Base-by-base conservation (phyloP, 345 rosid genomes). In the Syzygium aromaticum region DNA sequence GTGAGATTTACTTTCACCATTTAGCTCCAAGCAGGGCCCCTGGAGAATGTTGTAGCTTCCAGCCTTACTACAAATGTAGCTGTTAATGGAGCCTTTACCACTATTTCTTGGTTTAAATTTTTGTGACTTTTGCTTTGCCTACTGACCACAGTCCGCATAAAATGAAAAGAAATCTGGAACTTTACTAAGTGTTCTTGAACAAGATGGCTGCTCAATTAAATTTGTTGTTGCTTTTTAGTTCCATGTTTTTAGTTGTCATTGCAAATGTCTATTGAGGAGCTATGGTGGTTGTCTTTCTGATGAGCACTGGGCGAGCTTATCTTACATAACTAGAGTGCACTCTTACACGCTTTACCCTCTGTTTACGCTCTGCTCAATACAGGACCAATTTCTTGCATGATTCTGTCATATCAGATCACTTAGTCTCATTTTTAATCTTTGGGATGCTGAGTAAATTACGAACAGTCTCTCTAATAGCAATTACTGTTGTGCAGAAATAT, bases 401-500 rank as follows among this genome's bases (percentile, higher is more conserved):
- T 73, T 17, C 46, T 73, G 49, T 73, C 80, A 33, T 33, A 33
- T 33, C 46, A 67, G 11, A 67, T 73, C 0, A 33, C 13, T 63
- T 85, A 51, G 54, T 51, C 27, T 51, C 15, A 30, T 11, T 7
- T 49, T 49, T 22, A 25, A 25, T 4, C 40, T 73, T 19, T 73
- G 80, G 40, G 46, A 17, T 73, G 25, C 46, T 0, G 25, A 19
- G 80, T 73, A 73, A 33, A 73, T 22, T 51, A 43, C 23, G 52
- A 46, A 33, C 51, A 53, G 40, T 52, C 46, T 77, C 67, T 83
- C 80, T 43, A 19, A 7, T 56, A 30, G 33, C 59, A 49, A 28
- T 43, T 46, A 25, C 61, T 84, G 7, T 14, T 25, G 4, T 89
- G 91, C 97, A 96, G 99, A 95, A 93, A 89, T 95, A 94, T 89